Evolutionary conservation across 768 basidiomycete species (phyloP).

Genomic region (Boletus subparvulus): DNA sequence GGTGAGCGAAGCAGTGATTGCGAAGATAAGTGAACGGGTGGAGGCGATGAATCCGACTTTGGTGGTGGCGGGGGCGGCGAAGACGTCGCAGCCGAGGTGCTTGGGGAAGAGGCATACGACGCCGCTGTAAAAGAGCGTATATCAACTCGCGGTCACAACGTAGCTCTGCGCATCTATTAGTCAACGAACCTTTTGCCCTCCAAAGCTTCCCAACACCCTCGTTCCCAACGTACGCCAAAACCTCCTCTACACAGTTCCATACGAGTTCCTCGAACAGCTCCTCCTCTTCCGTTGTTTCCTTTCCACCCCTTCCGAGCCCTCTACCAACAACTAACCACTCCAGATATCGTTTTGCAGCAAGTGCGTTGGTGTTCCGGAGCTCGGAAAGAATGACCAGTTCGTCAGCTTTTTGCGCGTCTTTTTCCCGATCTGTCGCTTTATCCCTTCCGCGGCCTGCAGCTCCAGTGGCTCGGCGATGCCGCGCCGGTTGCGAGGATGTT

Average conservation of each 20-base stretch:
- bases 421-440: conserved; percentile 23
- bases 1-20: conserved; percentile 16
- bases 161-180: background rate
- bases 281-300: conserved; percentile 17
- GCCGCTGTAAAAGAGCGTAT: conserved; percentile 37
- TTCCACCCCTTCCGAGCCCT: conserved; percentile 34
- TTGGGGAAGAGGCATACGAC: conserved; percentile 48
- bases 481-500: conserved; percentile 17
- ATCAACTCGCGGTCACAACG: background rate
- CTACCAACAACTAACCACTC: conserved; percentile 79
- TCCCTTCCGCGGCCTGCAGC: conserved; percentile 21
- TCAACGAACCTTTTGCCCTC: conserved; percentile 61
- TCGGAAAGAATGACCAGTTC: conserved; percentile 31
- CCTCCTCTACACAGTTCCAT: conserved; percentile 49
- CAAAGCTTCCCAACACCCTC: conserved; percentile 61
- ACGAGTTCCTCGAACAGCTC: conserved; percentile 69
- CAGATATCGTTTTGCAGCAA: conserved; percentile 68
- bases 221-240: conserved; percentile 47
- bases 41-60: conserved; percentile 4
- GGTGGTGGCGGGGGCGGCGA: conserved; percentile 10
- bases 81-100: background rate
- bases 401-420: conserved; percentile 21
- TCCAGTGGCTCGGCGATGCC: conserved; percentile 22
- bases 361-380: conserved; percentile 17
- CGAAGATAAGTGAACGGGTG: background rate